Evolutionary conservation across 176 grass and related monocot species (phyloP), one percentile per base, ranked within the genome.

Genomic region (Avena eriantha): DNA sequence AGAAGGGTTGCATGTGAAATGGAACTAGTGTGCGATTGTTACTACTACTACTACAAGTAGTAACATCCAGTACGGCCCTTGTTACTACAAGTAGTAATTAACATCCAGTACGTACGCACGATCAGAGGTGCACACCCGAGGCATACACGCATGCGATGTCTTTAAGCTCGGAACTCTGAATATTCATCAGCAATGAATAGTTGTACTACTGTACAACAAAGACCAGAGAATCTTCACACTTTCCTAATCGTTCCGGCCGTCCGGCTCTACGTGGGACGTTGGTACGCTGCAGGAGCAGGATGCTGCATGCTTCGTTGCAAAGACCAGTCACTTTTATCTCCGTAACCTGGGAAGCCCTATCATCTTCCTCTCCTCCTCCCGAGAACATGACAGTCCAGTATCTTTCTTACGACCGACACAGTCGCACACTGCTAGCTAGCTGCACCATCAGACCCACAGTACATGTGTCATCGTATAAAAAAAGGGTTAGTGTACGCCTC

Each of bases 401-500:
- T 69, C 24, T 57, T 57, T 69, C 72, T 41, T 36, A 60, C 23
- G 81, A 84, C 53, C 29, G 81, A 77, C 81, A 83, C 51, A 69
- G 19, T 41, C 39, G 39, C 39, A 7, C 39, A 41, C 39, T 47
- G 45, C 45, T 47, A 10, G 6, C 5, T 2, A 29, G 63, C 72
- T 58, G 57, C 71, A 3, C 6, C 49, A 31, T 29, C 18, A 29
- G 24, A 53, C 17, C 22, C 14, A 47, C 18, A 74, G 2, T 43
- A 82, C 29, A 61, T 43, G 23, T 19, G 12, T 33, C 14, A 19
- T 5, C 15, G 8, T 61, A 13, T 41, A 3, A 15, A 18, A 31
- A 68, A 22, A 48, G 14, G 35, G 21, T 10, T 23, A 41, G 17
- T n/a, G 7, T 31, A 31, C 43, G 80, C 1, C 74, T 15, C 43